A percentile compares a stretch with the other conserved stretches of the same genome.
These are phyloP conservation scores for Boletales sp. DNA, from an alignment of 768 basidiomycete species.

Conservation along the genomic window DNA sequence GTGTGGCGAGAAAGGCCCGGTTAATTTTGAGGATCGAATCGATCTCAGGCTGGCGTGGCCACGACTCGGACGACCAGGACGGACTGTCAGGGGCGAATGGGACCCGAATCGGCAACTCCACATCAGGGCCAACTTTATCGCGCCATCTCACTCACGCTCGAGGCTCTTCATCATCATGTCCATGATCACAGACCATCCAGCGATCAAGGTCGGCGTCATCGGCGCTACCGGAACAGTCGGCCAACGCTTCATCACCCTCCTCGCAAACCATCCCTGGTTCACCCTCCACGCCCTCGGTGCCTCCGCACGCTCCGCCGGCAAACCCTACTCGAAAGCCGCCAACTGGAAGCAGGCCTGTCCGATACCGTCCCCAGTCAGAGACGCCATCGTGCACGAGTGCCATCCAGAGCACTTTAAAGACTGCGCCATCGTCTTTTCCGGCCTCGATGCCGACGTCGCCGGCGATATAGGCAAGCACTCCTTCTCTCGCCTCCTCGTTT, in stretches of 20 bases:
- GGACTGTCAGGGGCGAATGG: too few relatives aligned
- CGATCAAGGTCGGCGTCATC: constrained; percentile 65
- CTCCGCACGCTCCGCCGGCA: constrained; percentile 82
- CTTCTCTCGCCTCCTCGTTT: neutral
- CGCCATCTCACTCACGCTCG: too few relatives aligned
- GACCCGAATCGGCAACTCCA: constrained; percentile 1
- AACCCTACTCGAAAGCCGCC: constrained; percentile 66
- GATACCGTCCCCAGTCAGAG: constrained; percentile 63
- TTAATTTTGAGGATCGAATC: too few relatives aligned
- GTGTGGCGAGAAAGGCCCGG: too few relatives aligned
- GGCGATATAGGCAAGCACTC: constrained; percentile 79
- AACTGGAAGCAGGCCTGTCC: constrained; percentile 86
- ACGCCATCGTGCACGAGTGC: constrained; percentile 67
- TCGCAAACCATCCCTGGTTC: constrained; percentile 90
- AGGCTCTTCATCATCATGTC: constrained; percentile 20
- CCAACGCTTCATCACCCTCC: constrained; percentile 89
- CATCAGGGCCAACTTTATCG: too few relatives aligned
- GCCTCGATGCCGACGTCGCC: constrained; percentile 92
- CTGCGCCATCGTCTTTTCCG: constrained; percentile 89
- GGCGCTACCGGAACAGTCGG: constrained; percentile 95
- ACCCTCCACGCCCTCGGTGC: constrained; percentile 83
- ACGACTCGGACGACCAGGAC: too few relatives aligned
- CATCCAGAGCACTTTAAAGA: constrained; percentile 70
- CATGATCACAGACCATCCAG: constrained; percentile 13
- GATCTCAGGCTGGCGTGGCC: too few relatives aligned